Percentiles rank a stretch among this genome's conserved stretches.
Conservation (phyloP, 2,329 filamentous ascomycete species). For the Alternaria infectoria region DNA sequence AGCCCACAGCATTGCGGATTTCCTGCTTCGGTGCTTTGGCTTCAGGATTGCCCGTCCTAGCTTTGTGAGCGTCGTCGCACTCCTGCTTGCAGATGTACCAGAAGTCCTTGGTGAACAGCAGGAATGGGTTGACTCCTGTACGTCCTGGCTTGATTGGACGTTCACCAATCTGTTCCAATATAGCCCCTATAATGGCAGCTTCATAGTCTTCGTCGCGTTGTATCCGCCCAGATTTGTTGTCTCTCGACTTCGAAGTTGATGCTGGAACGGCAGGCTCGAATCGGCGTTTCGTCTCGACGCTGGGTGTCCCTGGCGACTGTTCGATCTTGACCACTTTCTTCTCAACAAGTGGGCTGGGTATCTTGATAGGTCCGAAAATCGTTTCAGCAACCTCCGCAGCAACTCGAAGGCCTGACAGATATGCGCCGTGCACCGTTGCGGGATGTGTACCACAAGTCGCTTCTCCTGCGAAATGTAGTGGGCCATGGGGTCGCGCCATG, state of each 20-base stretch:
- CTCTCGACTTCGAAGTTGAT: constrained; percentile 4
- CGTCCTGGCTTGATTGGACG: constrained; percentile 75
- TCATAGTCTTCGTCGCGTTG: constrained; percentile 58
- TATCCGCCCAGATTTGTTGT: constrained; percentile 30
- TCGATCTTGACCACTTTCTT: constrained; percentile 57
- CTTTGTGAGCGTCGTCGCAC: constrained; percentile 70
- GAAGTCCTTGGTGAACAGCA: constrained; percentile 82
- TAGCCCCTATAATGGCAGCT: constrained; percentile 62
- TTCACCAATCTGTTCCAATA: constrained; percentile 71
- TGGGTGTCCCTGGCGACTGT: constrained; percentile 15
- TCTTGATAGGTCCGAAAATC: constrained; percentile 79
- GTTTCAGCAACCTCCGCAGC: constrained; percentile 84
- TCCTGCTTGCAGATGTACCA: constrained; percentile 68
- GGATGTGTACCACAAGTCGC: constrained; percentile 96
- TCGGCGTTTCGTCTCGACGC: constrained; percentile 33
- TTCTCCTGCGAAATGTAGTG: constrained; percentile 93
- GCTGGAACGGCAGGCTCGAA: constrained; percentile 22
- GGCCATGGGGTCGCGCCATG: constrained; percentile 85
- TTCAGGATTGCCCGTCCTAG: constrained; percentile 68
- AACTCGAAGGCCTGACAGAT: constrained; percentile 87
- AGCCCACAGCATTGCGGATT: constrained; percentile 82
- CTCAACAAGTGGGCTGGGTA: constrained; percentile 75
- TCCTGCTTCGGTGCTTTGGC: constrained; percentile 74
- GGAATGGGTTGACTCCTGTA: constrained; percentile 81
- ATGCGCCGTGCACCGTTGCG: constrained; percentile 95